Evolutionary conservation across 1,139 yeast genomes (phyloP).

Genomic region (Lodderomyces oxycetoniae): DNA sequence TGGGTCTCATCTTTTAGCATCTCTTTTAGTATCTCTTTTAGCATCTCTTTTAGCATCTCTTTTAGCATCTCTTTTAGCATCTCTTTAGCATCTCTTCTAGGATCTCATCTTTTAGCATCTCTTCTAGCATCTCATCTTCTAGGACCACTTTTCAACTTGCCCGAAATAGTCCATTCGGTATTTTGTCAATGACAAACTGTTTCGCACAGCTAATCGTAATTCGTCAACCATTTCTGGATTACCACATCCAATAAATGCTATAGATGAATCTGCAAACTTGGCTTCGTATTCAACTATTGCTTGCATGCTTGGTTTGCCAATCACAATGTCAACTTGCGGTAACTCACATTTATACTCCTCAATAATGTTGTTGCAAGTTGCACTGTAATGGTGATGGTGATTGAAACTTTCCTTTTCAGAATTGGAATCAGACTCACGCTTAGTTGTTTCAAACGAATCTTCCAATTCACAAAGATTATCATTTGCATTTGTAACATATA

Average conservation of each 20-base stretch:
- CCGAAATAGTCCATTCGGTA: not conserved
- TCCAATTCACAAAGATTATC: not conserved
- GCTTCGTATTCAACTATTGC: constrained; percentile 23
- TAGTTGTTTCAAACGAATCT: not conserved
- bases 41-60: too few species aligned
- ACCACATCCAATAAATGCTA: constrained; percentile 46
- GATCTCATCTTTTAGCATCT: too few species aligned
- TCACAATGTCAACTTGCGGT: constrained; percentile 22
- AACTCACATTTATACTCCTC: constrained; percentile 13
- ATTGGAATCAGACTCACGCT: not conserved
- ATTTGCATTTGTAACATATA: not conserved
- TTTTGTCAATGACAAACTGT: not conserved
- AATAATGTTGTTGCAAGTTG: constrained; percentile 8
- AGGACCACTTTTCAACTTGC: not conserved
- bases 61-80: too few species aligned
- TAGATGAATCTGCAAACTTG: constrained; percentile 30
- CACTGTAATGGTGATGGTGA: constrained; percentile 1
- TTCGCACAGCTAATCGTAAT: constrained; percentile 28
- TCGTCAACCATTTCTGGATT: constrained; percentile 49
- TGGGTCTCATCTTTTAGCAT: too few species aligned
- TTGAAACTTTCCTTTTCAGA: not conserved
- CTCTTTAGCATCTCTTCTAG: too few species aligned
- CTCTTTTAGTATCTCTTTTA: too few species aligned
- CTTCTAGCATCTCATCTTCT: too few species aligned
- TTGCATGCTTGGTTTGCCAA: constrained; percentile 30